Conservation (phyloP, 2,329 filamentous ascomycete species). For the Ascochyta clinopodiicola region DNA sequence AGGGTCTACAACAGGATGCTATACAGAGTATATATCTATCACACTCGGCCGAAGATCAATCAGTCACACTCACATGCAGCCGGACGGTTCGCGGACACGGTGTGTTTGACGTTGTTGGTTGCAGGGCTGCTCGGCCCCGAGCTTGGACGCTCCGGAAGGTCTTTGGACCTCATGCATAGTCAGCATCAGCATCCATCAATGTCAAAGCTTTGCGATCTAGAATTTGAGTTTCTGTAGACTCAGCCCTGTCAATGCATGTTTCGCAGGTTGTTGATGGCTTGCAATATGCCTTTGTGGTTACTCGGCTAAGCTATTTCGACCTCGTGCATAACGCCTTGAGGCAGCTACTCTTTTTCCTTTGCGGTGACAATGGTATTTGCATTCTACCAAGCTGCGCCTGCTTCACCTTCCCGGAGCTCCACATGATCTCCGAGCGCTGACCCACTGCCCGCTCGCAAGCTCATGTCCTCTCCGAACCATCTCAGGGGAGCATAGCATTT, state of each 20-base stretch:
- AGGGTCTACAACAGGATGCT: background rate
- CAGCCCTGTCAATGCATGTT: background rate
- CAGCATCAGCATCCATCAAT: conserved; percentile 6
- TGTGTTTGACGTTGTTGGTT: conserved; percentile 9
- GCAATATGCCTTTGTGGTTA: background rate
- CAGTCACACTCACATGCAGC: conserved; percentile 3
- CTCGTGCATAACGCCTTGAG: background rate
- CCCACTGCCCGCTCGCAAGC: conserved; percentile 6
- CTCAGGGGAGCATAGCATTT: conserved; percentile 4
- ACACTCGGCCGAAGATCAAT: conserved; percentile 19
- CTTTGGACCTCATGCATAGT: conserved; percentile 10
- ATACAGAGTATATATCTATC: background rate
- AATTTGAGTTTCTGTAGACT: conserved; percentile 2
- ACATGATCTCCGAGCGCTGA: conserved; percentile 6
- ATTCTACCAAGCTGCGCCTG: conserved; percentile 9
- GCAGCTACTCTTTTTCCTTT: background rate
- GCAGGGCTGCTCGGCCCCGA: conserved; percentile 11
- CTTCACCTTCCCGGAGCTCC: conserved; percentile 7
- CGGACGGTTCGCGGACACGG: conserved; percentile 12
- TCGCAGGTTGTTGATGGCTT: background rate
- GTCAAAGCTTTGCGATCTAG: conserved; percentile 12
- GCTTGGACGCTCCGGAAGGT: conserved; percentile 1
- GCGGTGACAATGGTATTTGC: conserved; percentile 1
- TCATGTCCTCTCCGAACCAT: background rate
- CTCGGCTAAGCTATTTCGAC: background rate